Conservation (phyloP, 371 early-diverging fungal species). For the Mucor velutinosus region DNA sequence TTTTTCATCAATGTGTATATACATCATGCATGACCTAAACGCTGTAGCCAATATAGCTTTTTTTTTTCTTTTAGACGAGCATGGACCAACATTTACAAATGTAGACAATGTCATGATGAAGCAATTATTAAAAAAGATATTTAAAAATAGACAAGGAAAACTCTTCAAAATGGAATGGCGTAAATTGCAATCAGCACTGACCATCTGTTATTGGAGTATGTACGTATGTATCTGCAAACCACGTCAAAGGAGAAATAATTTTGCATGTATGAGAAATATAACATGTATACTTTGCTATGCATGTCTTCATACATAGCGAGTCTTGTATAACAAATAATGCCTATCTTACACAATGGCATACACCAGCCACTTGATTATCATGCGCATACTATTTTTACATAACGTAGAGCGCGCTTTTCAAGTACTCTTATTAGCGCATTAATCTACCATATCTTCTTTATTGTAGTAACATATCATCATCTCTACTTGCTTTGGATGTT, state of each 20-base stretch:
- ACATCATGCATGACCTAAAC: no score
- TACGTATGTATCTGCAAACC: no score
- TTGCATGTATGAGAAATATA: background rate
- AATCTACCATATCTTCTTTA: background rate
- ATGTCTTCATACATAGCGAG: background rate
- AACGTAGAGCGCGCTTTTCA: background rate
- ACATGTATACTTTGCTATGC: background rate
- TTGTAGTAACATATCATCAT: background rate
- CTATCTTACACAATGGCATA: background rate
- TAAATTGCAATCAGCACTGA: conserved; percentile 6
- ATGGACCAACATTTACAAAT: no score
- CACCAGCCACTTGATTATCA: background rate
- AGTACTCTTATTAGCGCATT: background rate
- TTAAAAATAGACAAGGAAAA: background rate
- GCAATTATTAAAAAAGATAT: background rate
- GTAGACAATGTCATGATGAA: background rate
- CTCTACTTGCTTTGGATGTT: background rate
- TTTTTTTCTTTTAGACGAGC: no score
- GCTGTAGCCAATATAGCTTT: no score
- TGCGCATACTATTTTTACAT: background rate
- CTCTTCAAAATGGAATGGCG: background rate
- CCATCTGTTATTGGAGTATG: background rate
- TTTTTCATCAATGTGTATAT: no score
- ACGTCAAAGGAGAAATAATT: background rate
- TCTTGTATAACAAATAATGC: background rate